Evolutionary conservation across 2,329 filamentous ascomycete species (phyloP).

Genomic region (Cryphonectria nitschkei): DNA sequence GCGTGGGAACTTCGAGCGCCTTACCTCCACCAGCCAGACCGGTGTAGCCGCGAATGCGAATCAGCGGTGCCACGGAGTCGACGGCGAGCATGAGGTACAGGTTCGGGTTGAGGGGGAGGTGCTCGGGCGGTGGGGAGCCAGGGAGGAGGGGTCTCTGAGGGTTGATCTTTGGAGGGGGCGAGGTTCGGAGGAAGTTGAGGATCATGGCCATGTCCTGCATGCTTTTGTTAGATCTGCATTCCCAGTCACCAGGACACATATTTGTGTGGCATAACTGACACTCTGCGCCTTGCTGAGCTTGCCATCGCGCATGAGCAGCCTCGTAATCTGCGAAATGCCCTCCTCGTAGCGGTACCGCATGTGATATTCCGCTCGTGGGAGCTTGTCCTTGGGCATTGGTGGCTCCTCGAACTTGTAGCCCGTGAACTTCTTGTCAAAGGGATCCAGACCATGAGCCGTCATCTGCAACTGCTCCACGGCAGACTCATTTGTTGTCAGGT

Average conservation of each 20-base stretch:
- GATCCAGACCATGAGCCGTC: conserved; percentile 39
- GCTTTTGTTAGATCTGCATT: conserved; percentile 24
- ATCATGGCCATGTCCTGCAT: conserved; percentile 80
- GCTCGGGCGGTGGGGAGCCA: conserved; percentile 73
- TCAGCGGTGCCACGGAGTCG: conserved; percentile 87
- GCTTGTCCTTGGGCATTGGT: conserved; percentile 60
- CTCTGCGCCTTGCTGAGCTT: conserved; percentile 89
- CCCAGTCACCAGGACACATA: neutral
- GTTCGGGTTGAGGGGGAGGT: conserved; percentile 87
- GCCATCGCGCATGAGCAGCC: conserved; percentile 87
- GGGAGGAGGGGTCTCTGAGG: conserved; percentile 73
- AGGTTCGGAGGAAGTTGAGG: conserved; percentile 82
- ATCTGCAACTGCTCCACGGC: conserved; percentile 43
- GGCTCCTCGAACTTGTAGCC: conserved; percentile 84
- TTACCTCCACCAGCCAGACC: conserved; percentile 86
- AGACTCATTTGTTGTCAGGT: conserved; percentile 43
- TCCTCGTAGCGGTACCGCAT: conserved; percentile 85
- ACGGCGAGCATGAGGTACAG: conserved; percentile 88
- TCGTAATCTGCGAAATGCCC: conserved; percentile 83
- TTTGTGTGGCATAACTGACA: conserved; percentile 55
- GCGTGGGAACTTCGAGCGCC: conserved; percentile 80
- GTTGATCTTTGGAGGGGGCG: conserved; percentile 76
- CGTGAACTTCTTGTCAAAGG: conserved; percentile 38
- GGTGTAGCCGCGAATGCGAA: conserved; percentile 76
- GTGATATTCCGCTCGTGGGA: conserved; percentile 51